phyloP scores from a whole-genome alignment of 352 stramenopile species.

The Peronospora belbahrii region DNA sequence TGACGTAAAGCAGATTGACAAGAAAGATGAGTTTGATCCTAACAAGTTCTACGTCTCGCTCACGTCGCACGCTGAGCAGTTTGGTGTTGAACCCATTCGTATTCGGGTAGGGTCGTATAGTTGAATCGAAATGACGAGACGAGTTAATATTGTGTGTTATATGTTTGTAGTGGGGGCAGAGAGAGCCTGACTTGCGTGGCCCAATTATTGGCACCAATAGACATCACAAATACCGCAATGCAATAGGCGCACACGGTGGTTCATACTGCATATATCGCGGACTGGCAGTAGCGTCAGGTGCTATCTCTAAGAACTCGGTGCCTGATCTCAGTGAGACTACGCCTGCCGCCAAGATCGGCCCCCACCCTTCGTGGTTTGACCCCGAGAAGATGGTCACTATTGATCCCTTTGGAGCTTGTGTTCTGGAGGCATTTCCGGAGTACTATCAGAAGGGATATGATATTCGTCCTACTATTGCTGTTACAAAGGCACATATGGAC shows the following conservation, averaged over 20 bases:
- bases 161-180: constrained; percentile 86
- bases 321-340: constrained; percentile 89
- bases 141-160: constrained; percentile 1
- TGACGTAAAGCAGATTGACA: constrained; percentile 71
- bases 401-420: constrained; percentile 71
- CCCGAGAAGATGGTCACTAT: constrained; percentile 90
- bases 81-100: constrained; percentile 79
- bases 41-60: constrained; percentile 85
- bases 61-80: constrained; percentile 81
- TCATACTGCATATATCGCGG: constrained; percentile 99
- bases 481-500: constrained; percentile 96
- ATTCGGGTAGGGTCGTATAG: constrained; percentile 47
- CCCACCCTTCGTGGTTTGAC: constrained; percentile 92
- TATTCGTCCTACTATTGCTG: constrained; percentile 96
- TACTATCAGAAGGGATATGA: constrained; percentile 97
- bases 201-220: constrained; percentile 94
- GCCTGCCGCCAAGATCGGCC: constrained; percentile 95
- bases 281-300: constrained; percentile 85
- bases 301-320: constrained; percentile 56
- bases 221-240: constrained; percentile 94
- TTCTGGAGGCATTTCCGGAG: constrained; percentile 84
- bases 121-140: not conserved
- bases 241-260: constrained; percentile 96
- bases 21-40: constrained; percentile 82
- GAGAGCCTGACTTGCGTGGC: constrained; percentile 85